Base-by-base conservation (phyloP, 768 basidiomycete species). In the Serendipita sp. region DNA sequence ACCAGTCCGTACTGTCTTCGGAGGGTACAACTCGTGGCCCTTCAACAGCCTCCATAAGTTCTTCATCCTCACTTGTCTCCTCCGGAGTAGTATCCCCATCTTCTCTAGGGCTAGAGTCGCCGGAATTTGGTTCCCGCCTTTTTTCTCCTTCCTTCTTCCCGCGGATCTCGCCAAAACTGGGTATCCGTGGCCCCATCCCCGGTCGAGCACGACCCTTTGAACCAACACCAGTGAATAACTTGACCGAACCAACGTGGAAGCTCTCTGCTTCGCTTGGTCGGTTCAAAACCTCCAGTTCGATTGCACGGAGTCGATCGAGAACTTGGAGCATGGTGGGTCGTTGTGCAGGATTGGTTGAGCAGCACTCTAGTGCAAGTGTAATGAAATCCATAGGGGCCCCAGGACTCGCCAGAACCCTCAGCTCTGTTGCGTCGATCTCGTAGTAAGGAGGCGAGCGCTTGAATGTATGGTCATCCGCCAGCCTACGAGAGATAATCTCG, bases 371-470 rank as follows among this genome's bases (percentile, higher is more conserved):
- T 64, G 85, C 85, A 45, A 99, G 82, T 41, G 81, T 72, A 62
- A 92, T 77, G 71, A 97, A 88, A 0, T 80, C 83, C 3, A 82
- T 76, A 1, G 95, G 95, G 71, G 90, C 94, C 15, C 84, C 88
- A 0, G 83, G 75, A 65, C 80, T 86, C 3, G 86, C 88, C 18
- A 83, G 77, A 41, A 74, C 75, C 60, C 78, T 80, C 16, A 96
- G 81, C 73, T 99, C 93, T 0, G 78, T 81, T 0, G 74, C 67
- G 68, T 95, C 90, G 64, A 97, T 80, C 1, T 81, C 83, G 76
- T 93, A 97, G 0, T 76, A 74, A 0, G 95, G 94, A 0, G 91
- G 82, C 2, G 78, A 76, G 3, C 95, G 85, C 74, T 91, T 86
- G 69, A 77, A 79, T 11, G 73, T 75, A 53, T 79, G 73, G 66